Evolutionary conservation across 2,329 filamentous ascomycete genomes (phyloP), one percentile per base, ranked within the genome.

Genomic region (Emergomyces orientalis): DNA sequence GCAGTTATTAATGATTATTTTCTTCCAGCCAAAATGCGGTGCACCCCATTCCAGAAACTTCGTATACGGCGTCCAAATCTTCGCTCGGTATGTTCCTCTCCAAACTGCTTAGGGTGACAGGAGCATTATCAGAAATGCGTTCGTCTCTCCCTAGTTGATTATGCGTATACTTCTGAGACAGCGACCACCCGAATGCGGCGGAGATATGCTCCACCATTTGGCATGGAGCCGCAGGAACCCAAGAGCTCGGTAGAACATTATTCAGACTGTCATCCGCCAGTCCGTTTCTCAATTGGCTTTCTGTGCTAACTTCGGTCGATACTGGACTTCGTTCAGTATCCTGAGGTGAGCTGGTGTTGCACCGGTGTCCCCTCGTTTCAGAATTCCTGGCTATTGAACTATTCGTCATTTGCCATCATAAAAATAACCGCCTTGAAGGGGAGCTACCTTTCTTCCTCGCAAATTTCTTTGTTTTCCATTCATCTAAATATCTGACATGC

Each of bases 401-500:
- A 34, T 11, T 19, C 1, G 32, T 60, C 22, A 60, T 32, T 39
- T 51, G 19, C 51, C 30, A 55, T 32, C 37, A 34, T 13, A 37
- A 37, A n/a, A 37, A 25, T 25, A 51, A 47, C 9, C 0, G 17
- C 49, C 14, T 22, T 32, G 41, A 45, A 43, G 17, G 22, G 43
- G 34, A 30, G n/a, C 14, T 62, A 62, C 60, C 60, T 61, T 51
- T 45, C 32, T 63, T 63, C 34, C 62, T 51, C 13, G 62, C 47
- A 49, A 22, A 61, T 39, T 57, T 63, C 30, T 39, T 61, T 2
- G 59, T 49, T 51, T 57, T 58, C 62, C 62, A 63, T 37, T 63
- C 58, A 11, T 55, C 43, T 19, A 63, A 30, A 30, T 63, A 63
- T 32, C 37, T 61, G 22, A 49, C 62, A 45, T 63, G 54, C 14